Percentiles rank a stretch among this genome's conserved stretches.
Evolutionary conservation across 2,329 filamentous ascomycete species (phyloP).

Genomic region (Phialemoniopsis sp.): DNA sequence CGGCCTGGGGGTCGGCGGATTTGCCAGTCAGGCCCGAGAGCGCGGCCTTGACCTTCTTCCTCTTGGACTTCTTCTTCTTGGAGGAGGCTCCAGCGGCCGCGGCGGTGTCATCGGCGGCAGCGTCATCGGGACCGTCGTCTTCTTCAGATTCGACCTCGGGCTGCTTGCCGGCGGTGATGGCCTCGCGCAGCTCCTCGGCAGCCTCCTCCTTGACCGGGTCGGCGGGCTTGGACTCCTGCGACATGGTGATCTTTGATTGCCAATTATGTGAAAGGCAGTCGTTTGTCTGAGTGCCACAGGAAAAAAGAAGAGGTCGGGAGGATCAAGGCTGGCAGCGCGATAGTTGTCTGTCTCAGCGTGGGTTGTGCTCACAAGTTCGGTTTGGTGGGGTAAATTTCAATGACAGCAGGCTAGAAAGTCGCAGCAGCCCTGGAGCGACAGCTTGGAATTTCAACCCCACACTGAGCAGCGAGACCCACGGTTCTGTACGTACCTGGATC

Average conservation of each 20-base stretch:
- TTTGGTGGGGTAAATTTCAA: not conserved
- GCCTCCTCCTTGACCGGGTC: conserved; percentile 48
- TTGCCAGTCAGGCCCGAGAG: conserved; percentile 37
- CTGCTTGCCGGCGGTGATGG: conserved; percentile 37
- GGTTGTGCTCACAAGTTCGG: not conserved
- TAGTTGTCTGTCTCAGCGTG: too few relatives aligned
- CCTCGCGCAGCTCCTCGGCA: conserved; percentile 30
- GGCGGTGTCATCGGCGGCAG: conserved; percentile 17
- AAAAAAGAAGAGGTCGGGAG: too few relatives aligned
- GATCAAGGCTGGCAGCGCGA: too few relatives aligned
- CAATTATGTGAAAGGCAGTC: too few relatives aligned
- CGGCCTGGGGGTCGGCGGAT: conserved; percentile 27
- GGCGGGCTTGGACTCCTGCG: conserved; percentile 60
- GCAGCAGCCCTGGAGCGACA: too few relatives aligned
- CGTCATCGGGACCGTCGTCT: conserved; percentile 35
- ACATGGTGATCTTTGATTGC: conserved; percentile 30
- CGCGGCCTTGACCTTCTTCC: conserved; percentile 60
- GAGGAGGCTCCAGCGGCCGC: conserved; percentile 17
- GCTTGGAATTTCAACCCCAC: not conserved
- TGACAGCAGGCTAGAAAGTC: too few relatives aligned
- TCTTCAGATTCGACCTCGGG: conserved; percentile 41
- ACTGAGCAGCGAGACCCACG: too few relatives aligned
- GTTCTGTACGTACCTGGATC: too few relatives aligned
- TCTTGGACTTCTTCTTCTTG: conserved; percentile 60
- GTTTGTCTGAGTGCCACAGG: too few relatives aligned